Evolutionary conservation across 768 basidiomycete species (phyloP), one percentile per base, ranked within the genome.

Genomic region (Scleroderma citrinum): DNA sequence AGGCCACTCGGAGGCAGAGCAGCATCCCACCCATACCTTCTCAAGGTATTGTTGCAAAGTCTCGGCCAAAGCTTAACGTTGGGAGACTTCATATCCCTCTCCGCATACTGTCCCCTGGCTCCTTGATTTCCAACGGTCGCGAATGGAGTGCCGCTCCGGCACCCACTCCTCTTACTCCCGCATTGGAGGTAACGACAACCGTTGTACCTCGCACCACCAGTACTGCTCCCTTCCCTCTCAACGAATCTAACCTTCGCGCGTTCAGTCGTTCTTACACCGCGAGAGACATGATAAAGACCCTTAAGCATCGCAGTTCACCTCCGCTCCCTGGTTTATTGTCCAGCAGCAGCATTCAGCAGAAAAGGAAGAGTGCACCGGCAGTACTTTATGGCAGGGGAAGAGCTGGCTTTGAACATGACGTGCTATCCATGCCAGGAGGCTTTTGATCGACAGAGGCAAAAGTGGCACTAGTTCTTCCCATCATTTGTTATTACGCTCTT

Each of bases 281-380:
- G 6, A 73, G 75, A 47, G 74, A 80, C 58, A 85, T 89, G 86
- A 73, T 86, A 46, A 74, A 72, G 26, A 78, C 79, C 16, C 71
- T 90, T 53, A 71, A 72, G 55, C 77, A 81, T 46, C 78, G 84
- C 58, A 80, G 75, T 6, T 51, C 71, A 44, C 69, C 73, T 11
- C 43, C 30, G 47, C 34, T 52, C 52, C 44, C 26, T 56, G 46
- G 23, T 47, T 51, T 49, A 39, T 51, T 7, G 53, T 65, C 43
- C 42, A 57, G 26, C 29, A 58, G 58, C 24, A 69, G 66, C 50
- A 67, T 71, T 47, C 73, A 71, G 53, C 71, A 69, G 63, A 77
- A 72, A 62, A 75, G 84, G 44, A 72, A 73, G 56, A 84, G 82
- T 59, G 82, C 81, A 8, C 84, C 83, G 20, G 81, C 80, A 11